A percentile compares a stretch with the other conserved stretches of the same genome.
Conservation (phyloP, 352 stramenopile genomes). For the Aphanomyces invadans region DNA sequence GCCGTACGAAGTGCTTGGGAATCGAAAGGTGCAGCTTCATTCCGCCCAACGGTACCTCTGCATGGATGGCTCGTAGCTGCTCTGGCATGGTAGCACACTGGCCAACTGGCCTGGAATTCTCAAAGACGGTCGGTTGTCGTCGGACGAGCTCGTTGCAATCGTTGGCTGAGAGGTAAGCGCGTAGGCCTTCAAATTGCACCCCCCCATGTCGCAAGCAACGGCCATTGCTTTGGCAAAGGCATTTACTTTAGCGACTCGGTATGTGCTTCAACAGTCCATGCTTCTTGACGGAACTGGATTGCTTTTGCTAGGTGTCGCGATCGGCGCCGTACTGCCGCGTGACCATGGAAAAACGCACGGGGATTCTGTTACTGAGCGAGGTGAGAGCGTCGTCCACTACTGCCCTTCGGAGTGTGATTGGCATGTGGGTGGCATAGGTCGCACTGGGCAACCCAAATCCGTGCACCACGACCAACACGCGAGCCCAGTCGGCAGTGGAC, state of each 20-base stretch:
- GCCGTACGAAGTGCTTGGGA: constrained; percentile 3
- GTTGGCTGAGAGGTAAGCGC: background rate
- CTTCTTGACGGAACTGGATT: too few species aligned
- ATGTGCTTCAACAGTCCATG: too few species aligned
- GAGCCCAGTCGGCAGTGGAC: constrained; percentile 44
- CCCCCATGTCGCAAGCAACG: constrained; percentile 60
- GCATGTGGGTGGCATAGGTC: constrained; percentile 56
- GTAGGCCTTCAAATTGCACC: constrained; percentile 70
- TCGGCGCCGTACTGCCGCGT: constrained; percentile 51
- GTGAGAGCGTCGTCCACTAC: background rate
- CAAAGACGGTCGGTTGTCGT: constrained; percentile 27
- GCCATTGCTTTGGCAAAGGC: constrained; percentile 72
- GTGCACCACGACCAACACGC: constrained; percentile 43
- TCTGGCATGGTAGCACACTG: constrained; percentile 83
- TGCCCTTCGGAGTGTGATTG: constrained; percentile 38
- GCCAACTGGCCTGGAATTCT: constrained; percentile 82
- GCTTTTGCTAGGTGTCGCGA: constrained; percentile 66
- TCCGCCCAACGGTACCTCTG: background rate
- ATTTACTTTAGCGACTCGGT: constrained; percentile 81
- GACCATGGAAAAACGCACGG: constrained; percentile 32
- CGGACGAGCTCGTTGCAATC: background rate
- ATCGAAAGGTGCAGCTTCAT: constrained; percentile 17
- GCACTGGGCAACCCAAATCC: constrained; percentile 62
- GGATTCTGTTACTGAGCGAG: constrained; percentile 28
- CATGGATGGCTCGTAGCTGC: constrained; percentile 39